Percentiles rank a stretch among this genome's conserved stretches.
These are phyloP conservation scores for Maudiozyma saulgeensis DNA, from an alignment of 805 yeast genomes.

Conservation along the genomic window DNA sequence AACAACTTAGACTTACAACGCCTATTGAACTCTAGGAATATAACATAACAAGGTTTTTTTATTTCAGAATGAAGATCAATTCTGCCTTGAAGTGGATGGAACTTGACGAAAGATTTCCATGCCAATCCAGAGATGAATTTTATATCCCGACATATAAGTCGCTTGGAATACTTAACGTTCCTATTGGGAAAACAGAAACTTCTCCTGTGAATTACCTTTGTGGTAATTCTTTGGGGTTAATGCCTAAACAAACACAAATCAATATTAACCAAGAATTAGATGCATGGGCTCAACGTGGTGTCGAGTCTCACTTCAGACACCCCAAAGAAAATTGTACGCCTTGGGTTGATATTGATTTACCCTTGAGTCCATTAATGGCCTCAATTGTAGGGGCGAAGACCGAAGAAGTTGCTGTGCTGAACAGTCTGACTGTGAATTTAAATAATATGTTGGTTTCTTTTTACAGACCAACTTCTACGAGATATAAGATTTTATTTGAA, in stretches of 20 bases:
- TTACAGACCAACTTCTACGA: conserved; percentile 48
- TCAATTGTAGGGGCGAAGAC: conserved; percentile 66
- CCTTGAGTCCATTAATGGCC: conserved; percentile 58
- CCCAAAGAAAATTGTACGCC: conserved; percentile 40
- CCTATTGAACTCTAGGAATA: too few species aligned
- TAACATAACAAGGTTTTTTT: too few species aligned
- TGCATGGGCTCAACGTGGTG: conserved; percentile 78
- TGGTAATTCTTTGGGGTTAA: conserved; percentile 89
- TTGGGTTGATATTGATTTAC: conserved; percentile 83
- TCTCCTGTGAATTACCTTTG: conserved; percentile 52
- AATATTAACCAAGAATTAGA: conserved; percentile 59
- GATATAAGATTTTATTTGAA: conserved; percentile 71
- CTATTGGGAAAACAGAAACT: neutral
- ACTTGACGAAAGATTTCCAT: conserved; percentile 35
- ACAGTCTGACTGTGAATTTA: conserved; percentile 72
- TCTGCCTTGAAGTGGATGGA: neutral
- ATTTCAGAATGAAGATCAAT: too few species aligned
- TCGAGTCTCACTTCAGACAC: conserved; percentile 75
- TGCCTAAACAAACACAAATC: conserved; percentile 56
- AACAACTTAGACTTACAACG: too few species aligned
- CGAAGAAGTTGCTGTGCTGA: conserved; percentile 82
- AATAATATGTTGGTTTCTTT: conserved; percentile 67
- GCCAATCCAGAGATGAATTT: conserved; percentile 38
- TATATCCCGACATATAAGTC: conserved; percentile 58
- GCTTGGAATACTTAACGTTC: conserved; percentile 37